Conservation (phyloP, 768 basidiomycete genomes). For the Galerina sulciceps region DNA sequence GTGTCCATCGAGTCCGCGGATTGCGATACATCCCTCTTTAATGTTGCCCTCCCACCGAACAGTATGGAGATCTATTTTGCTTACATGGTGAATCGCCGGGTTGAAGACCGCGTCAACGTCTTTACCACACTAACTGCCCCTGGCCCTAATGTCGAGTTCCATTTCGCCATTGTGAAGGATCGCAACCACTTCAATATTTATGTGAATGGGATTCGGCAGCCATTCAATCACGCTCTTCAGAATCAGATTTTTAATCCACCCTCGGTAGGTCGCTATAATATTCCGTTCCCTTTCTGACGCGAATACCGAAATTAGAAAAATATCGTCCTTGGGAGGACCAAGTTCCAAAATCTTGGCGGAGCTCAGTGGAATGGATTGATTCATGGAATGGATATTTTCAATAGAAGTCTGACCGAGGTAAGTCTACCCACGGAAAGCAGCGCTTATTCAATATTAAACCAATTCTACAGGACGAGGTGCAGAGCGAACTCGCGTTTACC, state of each 20-base stretch:
- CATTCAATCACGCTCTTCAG: background rate
- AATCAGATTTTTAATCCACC: background rate
- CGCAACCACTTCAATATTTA: background rate
- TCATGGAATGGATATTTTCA: slow-evolving; percentile 3
- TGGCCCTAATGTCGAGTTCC: background rate
- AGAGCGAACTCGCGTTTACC: background rate
- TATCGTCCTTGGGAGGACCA: background rate
- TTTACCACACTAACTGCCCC: background rate
- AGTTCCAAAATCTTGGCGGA: background rate
- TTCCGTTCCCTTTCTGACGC: background rate
- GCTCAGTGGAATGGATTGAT: background rate
- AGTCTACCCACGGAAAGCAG: background rate
- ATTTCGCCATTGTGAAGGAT: background rate
- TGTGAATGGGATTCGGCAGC: background rate
- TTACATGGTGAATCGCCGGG: background rate
- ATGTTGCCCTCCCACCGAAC: background rate
- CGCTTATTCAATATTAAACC: no score
- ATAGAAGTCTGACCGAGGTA: background rate
- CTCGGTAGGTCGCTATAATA: background rate
- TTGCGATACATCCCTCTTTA: background rate
- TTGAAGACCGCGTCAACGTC: background rate
- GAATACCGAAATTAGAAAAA: background rate
- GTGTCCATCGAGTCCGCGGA: slow-evolving; percentile 3
- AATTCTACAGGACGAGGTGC: background rate
- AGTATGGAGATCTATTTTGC: background rate